Evolutionary conservation across 164 flowering plant genomes (phyloP).

Genomic region (Brasenia schreberi): DNA sequence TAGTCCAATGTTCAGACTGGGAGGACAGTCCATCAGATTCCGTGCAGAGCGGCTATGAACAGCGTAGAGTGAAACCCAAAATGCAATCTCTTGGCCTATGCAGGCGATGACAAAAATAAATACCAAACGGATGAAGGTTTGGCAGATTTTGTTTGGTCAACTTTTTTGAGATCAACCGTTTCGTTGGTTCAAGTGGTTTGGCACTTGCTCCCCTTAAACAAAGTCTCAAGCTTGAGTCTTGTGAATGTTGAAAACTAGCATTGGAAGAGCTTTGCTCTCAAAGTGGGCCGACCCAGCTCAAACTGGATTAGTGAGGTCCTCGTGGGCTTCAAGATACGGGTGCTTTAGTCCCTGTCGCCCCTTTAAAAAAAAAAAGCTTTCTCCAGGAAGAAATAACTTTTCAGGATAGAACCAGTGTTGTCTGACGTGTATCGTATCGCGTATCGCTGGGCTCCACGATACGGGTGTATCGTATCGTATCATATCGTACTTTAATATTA

Average conservation of each 20-base stretch:
- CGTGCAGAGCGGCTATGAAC: slow-evolving; percentile 94
- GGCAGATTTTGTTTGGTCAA: slow-evolving; percentile 2
- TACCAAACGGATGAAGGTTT: slow-evolving; percentile 92
- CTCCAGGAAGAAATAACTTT: too few species aligned
- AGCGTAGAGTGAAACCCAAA: slow-evolving; percentile 99
- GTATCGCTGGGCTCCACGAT: too few species aligned
- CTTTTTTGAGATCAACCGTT: background rate
- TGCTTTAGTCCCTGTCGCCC: background rate
- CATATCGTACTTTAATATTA: too few species aligned
- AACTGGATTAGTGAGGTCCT: background rate
- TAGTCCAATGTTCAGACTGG: slow-evolving; percentile 88
- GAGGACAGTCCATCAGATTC: slow-evolving; percentile 82
- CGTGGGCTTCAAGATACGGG: background rate
- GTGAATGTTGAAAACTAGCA: too few species aligned
- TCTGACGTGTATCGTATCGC: too few species aligned
- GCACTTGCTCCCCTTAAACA: too few species aligned
- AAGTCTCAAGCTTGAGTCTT: too few species aligned
- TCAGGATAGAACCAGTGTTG: too few species aligned
- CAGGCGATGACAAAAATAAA: slow-evolving; percentile 96
- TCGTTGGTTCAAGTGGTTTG: background rate
- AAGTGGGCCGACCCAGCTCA: background rate
- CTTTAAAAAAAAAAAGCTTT: background rate
- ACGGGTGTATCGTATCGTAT: too few species aligned
- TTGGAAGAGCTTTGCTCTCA: too few species aligned
- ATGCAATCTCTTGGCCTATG: slow-evolving; percentile 80